Percentiles rank a stretch among this genome's conserved stretches.
phyloP scores from a whole-genome alignment of 495 filamentous ascomycete species.

The Friedmanniomyces simplex region DNA sequence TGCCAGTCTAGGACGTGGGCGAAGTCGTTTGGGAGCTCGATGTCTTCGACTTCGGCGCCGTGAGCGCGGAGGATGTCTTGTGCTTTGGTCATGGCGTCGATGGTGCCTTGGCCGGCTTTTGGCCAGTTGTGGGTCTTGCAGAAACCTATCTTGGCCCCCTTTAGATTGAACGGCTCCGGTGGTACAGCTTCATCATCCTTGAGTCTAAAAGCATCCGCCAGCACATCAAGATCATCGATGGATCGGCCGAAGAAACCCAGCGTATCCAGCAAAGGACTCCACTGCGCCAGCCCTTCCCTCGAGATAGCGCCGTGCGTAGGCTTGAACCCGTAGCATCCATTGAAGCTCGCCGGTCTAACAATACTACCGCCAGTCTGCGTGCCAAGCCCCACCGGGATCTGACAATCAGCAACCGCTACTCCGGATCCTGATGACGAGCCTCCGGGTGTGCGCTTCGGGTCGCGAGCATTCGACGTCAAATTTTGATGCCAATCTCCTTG shows the following conservation, averaged over 20 bases:
- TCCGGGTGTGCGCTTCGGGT: constrained; percentile 39
- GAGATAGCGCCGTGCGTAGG: constrained; percentile 47
- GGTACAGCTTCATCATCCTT: constrained; percentile 34
- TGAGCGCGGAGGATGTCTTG: constrained; percentile 31
- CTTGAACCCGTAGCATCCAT: constrained; percentile 46
- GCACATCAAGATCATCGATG: constrained; percentile 40
- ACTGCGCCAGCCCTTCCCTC: constrained; percentile 42
- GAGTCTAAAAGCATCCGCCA: constrained; percentile 39
- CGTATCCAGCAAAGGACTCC: constrained; percentile 43
- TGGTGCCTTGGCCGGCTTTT: constrained; percentile 37
- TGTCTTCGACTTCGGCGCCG: constrained; percentile 38
- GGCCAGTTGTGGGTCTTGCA: constrained; percentile 40
- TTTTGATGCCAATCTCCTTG: constrained; percentile 20
- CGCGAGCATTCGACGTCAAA: constrained; percentile 39
- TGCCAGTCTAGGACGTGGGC: constrained; percentile 35
- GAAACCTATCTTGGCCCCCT: constrained; percentile 39
- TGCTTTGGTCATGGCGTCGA: constrained; percentile 35
- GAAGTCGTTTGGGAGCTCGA: constrained; percentile 39
- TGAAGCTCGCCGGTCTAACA: constrained; percentile 43
- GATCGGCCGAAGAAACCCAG: constrained; percentile 41
- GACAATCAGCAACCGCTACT: constrained; percentile 42
- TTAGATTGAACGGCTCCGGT: constrained; percentile 26
- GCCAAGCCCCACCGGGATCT: constrained; percentile 39
- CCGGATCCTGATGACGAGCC: constrained; percentile 46
- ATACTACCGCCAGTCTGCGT: constrained; percentile 43